Conservation (phyloP, 106 monocot genomes). For the Dendrobium chrysotoxum region DNA sequence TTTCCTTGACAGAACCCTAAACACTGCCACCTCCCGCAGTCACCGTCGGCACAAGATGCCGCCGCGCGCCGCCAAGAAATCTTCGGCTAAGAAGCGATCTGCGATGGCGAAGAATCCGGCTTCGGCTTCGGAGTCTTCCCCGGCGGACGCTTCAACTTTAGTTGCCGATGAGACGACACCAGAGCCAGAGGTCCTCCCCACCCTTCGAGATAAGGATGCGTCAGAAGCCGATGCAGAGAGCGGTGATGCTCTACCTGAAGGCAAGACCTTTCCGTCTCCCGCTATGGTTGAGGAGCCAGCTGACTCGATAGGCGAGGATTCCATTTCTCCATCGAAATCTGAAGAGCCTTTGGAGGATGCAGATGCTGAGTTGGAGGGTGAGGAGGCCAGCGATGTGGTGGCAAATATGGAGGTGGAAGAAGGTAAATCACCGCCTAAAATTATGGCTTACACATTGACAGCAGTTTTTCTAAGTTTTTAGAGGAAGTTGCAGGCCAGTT, state of each 20-base stretch:
- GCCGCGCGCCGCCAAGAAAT: constrained; percentile 5
- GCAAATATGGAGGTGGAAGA: neutral
- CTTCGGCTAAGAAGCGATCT: neutral
- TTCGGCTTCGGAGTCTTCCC: neutral
- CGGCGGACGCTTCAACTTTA: neutral
- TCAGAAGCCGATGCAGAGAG: neutral
- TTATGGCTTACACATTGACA: neutral
- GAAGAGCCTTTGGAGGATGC: neutral
- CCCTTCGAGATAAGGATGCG: neutral
- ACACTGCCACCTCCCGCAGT: neutral
- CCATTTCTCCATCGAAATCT: neutral
- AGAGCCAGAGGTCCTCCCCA: neutral
- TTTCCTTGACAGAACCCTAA: constrained; percentile 7
- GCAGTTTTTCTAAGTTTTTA: neutral
- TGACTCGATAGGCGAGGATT: neutral
- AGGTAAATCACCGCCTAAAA: neutral
- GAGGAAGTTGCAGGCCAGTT: neutral
- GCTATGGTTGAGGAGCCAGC: neutral
- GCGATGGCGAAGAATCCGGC: neutral
- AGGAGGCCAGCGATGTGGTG: neutral
- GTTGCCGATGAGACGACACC: neutral
- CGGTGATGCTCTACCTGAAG: neutral
- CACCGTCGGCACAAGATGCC: constrained; percentile 5
- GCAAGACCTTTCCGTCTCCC: neutral
- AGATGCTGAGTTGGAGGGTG: neutral